phyloP scores from a whole-genome alignment of 129 eudicot species.

The Lonicera japonica region DNA sequence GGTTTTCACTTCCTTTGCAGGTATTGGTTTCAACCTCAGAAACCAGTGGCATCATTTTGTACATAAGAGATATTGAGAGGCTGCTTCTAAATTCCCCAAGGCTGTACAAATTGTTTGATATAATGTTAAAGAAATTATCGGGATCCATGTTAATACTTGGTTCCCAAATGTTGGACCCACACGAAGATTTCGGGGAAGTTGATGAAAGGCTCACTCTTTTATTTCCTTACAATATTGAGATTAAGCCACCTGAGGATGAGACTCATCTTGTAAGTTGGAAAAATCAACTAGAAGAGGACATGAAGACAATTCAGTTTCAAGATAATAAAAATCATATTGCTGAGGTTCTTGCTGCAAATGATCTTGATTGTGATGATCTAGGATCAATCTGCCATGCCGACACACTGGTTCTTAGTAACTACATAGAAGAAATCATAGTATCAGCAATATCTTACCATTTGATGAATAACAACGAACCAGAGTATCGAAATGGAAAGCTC shows the following conservation, averaged over 20 bases:
- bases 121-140: constrained; percentile 61
- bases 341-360: constrained; percentile 89
- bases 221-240: constrained; percentile 78
- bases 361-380: constrained; percentile 87
- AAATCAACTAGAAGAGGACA: constrained; percentile 76
- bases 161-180: constrained; percentile 49
- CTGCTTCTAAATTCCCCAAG: constrained; percentile 54
- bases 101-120: constrained; percentile 52
- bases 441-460: constrained; percentile 89
- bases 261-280: constrained; percentile 66
- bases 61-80: constrained; percentile 78
- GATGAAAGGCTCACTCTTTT: constrained; percentile 45
- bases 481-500: constrained; percentile 89
- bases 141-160: constrained; percentile 81
- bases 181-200: constrained; percentile 36
- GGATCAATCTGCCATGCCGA: constrained; percentile 78
- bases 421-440: constrained; percentile 79
- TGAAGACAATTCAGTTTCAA: constrained; percentile 63
- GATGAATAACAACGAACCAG: constrained; percentile 69
- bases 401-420: constrained; percentile 59
- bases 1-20: constrained; percentile 28
- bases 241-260: constrained; percentile 90
- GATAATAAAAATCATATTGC: constrained; percentile 85
- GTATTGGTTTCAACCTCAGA: constrained; percentile 65
- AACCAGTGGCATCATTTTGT: constrained; percentile 60